Evolutionary conservation across 2,329 filamentous ascomycete genomes (phyloP), one percentile per base, ranked within the genome.

Genomic region (Alternaria sp.): DNA sequence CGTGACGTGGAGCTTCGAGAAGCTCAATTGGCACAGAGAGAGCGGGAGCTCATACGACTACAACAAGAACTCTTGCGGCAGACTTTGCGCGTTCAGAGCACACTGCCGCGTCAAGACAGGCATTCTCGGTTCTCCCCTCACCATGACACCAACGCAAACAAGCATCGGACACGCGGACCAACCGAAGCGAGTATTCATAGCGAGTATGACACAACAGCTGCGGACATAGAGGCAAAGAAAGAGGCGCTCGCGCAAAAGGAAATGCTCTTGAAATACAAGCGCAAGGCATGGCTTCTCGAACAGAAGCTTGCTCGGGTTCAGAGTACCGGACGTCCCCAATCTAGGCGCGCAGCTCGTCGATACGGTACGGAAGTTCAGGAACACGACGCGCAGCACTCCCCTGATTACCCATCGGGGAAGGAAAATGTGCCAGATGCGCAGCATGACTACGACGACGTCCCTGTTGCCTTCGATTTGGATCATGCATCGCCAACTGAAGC

Each of bases 231-330:
- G 34, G 59, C 53, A 36, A 56, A 51, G 48, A 57, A 58, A 51
- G 51, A 44, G 9, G 57, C 63, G n/a, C 46, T 59, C 8, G 44
- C 52, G 28, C 57, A 56, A n/a, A 44, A 48, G 26, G 59, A 61
- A 47, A 61, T 61, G 54, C 42, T 64, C 3, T 43, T 61, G 7
- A 44, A 49, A 5, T 63, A 59, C 49, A 68, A 62, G 39, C 58
- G 58, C 22, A 64, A 55, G 28, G 55, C 34, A 7, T 59, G 54
- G 41, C 38, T 55, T 14, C 55, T 62, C 9, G 58, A 62, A 24
- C 52, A 59, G 18, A 55, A 64, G 26, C 56, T 62, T 8, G 56
- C 62, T 20, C 38, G 51, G 46, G 53, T 18, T 14, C 34, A 38
- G 16, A 22, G 36, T 16, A 49, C 34, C 3, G 55, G 38, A 39